These are phyloP conservation scores for Polytrichum formosum DNA, from an alignment of 225 moss, liverwort and hornwort genomes.

Conservation along the genomic window DNA sequence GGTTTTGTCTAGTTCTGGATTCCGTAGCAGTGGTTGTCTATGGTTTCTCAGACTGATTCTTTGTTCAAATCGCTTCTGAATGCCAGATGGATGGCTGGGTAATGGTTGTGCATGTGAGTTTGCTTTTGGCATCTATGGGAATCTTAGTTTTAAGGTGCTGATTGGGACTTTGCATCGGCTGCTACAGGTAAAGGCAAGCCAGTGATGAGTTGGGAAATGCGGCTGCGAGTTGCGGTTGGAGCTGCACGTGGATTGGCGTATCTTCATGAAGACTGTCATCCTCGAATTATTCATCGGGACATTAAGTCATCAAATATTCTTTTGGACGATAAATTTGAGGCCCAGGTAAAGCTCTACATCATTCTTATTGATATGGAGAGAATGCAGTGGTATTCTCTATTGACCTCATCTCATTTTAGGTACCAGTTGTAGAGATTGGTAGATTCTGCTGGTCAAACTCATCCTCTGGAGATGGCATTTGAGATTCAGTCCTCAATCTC, in stretches of 20 bases:
- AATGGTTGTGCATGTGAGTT: no score
- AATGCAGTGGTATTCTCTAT: no score
- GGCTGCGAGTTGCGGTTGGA: conserved; percentile 87
- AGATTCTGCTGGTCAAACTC: no score
- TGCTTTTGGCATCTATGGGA: not conserved
- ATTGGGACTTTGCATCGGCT: not conserved
- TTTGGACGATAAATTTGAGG: conserved; percentile 82
- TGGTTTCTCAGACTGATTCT: not conserved
- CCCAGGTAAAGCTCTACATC: conserved; percentile 30
- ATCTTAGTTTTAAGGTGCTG: not conserved
- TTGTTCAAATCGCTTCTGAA: not conserved
- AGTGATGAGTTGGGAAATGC: conserved; percentile 71
- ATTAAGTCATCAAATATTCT: conserved; percentile 91
- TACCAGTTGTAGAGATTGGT: no score
- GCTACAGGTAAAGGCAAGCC: conserved; percentile 43
- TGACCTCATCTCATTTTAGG: no score
- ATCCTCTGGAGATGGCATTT: no score
- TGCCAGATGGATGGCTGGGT: not conserved
- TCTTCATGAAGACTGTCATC: conserved; percentile 93
- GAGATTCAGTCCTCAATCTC: no score
- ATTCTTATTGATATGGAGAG: not conserved
- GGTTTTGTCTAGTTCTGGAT: not conserved
- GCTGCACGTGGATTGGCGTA: conserved; percentile 84
- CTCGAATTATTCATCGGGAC: conserved; percentile 87
- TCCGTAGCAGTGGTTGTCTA: not conserved